Conservation (phyloP, 495 filamentous ascomycete genomes). For the Tetracladium marchalianum region DNA sequence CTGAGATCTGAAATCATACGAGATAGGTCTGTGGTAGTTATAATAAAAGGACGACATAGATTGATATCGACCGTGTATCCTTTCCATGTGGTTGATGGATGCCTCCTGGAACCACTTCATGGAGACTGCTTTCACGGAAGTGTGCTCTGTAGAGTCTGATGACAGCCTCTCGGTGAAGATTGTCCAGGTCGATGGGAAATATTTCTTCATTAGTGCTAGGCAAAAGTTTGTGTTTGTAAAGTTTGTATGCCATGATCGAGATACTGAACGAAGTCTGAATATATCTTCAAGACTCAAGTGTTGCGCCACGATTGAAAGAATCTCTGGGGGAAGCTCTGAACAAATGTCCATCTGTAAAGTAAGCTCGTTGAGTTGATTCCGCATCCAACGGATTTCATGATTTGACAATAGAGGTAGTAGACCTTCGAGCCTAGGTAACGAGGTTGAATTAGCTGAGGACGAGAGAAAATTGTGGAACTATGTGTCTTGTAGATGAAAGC, state of each 20-base stretch:
- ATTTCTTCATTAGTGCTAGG: constrained; percentile 4
- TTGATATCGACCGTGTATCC: constrained; percentile 6
- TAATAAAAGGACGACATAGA: constrained; percentile 4
- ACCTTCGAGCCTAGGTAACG: constrained; percentile 6
- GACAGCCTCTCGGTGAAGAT: neutral
- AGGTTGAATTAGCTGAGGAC: neutral
- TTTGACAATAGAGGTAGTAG: constrained; percentile 2
- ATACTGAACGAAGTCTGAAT: constrained; percentile 9
- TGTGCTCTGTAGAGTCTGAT: neutral
- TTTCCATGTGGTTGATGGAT: constrained; percentile 1
- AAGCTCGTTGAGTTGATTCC: constrained; percentile 5
- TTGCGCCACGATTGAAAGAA: constrained; percentile 5
- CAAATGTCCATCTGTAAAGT: constrained; percentile 6
- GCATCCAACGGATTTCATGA: constrained; percentile 9
- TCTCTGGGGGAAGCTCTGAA: constrained; percentile 9
- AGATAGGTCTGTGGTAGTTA: neutral
- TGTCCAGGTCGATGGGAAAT: constrained; percentile 8
- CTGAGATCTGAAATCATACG: neutral
- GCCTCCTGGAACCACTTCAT: constrained; percentile 7
- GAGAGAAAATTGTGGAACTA: neutral
- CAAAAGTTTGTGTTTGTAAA: constrained; percentile 8
- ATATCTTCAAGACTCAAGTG: constrained; percentile 11
- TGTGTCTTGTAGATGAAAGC: neutral
- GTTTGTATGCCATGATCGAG: constrained; percentile 6
- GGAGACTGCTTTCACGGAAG: neutral